Evolutionary conservation across 2,329 filamentous ascomycete genomes (phyloP).

Genomic region (Pseudocercospora musae): DNA sequence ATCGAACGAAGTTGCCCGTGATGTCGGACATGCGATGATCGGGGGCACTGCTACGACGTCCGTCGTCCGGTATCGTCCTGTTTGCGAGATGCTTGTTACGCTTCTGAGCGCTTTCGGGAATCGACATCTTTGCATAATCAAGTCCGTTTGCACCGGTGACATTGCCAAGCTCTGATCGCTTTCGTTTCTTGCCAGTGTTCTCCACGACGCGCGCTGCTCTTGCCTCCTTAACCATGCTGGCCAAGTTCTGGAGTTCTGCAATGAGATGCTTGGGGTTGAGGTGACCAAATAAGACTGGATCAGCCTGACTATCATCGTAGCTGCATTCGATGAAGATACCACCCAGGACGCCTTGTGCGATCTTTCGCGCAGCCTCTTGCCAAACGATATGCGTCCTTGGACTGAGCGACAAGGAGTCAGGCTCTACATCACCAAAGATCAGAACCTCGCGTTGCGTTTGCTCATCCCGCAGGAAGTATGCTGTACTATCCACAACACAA

Average conservation of each 20-base stretch:
- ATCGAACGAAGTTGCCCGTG: neutral
- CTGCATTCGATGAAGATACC: conserved; percentile 96
- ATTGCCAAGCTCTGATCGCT: conserved; percentile 45
- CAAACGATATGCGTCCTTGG: conserved; percentile 82
- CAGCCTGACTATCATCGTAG: conserved; percentile 75
- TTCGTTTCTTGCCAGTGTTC: conserved; percentile 58
- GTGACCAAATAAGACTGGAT: conserved; percentile 82
- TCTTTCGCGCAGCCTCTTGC: conserved; percentile 83
- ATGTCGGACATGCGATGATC: conserved; percentile 6
- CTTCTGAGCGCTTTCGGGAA: conserved; percentile 30
- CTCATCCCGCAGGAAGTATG: conserved; percentile 74
- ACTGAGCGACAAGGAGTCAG: conserved; percentile 76
- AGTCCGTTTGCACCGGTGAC: conserved; percentile 37
- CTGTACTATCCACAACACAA: conserved; percentile 83
- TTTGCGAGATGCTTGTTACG: conserved; percentile 34
- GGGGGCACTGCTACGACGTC: conserved; percentile 19
- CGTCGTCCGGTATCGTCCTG: conserved; percentile 19
- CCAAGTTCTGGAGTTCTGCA: conserved; percentile 71
- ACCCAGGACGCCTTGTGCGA: conserved; percentile 66
- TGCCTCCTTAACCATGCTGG: conserved; percentile 62
- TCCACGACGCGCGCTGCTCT: conserved; percentile 34
- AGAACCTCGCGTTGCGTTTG: conserved; percentile 71
- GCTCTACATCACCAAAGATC: conserved; percentile 94
- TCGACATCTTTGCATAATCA: conserved; percentile 25
- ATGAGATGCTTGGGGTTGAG: conserved; percentile 79